Conservation (phyloP, 164 flowering plant genomes). For the Magnolia officinalis region DNA sequence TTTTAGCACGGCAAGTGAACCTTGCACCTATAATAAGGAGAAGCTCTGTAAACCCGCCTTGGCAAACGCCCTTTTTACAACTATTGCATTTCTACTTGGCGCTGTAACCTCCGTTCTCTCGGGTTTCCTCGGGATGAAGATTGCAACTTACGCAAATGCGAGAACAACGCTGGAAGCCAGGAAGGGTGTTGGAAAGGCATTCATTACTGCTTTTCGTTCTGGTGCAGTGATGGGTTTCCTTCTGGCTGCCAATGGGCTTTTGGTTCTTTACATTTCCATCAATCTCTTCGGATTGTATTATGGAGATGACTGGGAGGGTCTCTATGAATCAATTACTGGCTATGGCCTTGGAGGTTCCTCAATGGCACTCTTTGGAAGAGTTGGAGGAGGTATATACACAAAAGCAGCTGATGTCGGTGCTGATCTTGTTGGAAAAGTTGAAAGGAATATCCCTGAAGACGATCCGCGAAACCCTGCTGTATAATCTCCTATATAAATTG, state of each 20-base stretch:
- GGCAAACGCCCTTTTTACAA: constrained; percentile 19
- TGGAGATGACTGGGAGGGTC: constrained; percentile 25
- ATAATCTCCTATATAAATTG: neutral
- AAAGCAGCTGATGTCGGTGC: constrained; percentile 26
- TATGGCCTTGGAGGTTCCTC: constrained; percentile 25
- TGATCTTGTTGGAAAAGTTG: constrained; percentile 24
- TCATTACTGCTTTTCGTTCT: constrained; percentile 19
- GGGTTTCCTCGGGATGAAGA: constrained; percentile 24
- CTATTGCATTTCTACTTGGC: constrained; percentile 19
- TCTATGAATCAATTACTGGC: constrained; percentile 22
- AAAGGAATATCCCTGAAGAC: constrained; percentile 21
- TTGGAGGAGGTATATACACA: constrained; percentile 19
- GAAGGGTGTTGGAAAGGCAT: constrained; percentile 21
- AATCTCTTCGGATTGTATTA: constrained; percentile 18
- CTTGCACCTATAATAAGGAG: constrained; percentile 14
- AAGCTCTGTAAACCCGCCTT: constrained; percentile 20
- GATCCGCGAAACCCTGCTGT: constrained; percentile 24
- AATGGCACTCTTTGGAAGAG: constrained; percentile 27
- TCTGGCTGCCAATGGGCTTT: constrained; percentile 23
- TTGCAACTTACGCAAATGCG: constrained; percentile 21
- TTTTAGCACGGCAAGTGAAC: constrained; percentile 15
- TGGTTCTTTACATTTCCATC: constrained; percentile 22
- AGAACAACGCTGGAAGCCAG: constrained; percentile 23
- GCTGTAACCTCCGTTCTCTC: constrained; percentile 20
- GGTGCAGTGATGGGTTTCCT: constrained; percentile 27